Evolutionary conservation across 2,329 filamentous ascomycete species (phyloP).

Genomic region (Diaporthe australafricana): DNA sequence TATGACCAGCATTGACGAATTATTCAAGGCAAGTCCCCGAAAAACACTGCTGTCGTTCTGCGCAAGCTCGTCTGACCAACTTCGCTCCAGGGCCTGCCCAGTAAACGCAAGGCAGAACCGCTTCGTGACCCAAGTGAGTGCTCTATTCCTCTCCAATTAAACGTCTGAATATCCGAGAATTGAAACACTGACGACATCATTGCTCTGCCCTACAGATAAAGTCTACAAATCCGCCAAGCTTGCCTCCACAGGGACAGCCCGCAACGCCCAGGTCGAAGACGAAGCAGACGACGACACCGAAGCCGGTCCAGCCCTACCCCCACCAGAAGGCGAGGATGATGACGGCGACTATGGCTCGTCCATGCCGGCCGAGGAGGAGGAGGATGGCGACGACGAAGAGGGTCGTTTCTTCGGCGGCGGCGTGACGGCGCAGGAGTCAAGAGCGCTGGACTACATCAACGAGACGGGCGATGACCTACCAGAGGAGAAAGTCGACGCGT

Average conservation of each 20-base stretch:
- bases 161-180: too few relatives aligned
- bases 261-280: slow-evolving; percentile 57
- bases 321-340: slow-evolving; percentile 63
- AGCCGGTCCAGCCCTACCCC: slow-evolving; percentile 61
- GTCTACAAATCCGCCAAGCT: slow-evolving; percentile 73
- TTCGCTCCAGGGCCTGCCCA: slow-evolving; percentile 54
- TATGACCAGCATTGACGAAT: slow-evolving; percentile 70
- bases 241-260: slow-evolving; percentile 55
- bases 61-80: slow-evolving; percentile 24
- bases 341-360: slow-evolving; percentile 60
- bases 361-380: slow-evolving; percentile 58
- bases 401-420: slow-evolving; percentile 96
- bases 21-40: slow-evolving; percentile 62
- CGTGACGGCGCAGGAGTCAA: slow-evolving; percentile 81
- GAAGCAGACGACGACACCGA: slow-evolving; percentile 57
- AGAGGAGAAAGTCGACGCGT: slow-evolving; percentile 82
- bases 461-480: slow-evolving; percentile 58
- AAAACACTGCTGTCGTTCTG: not conserved
- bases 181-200: not conserved
- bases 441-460: slow-evolving; percentile 91
- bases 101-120: slow-evolving; percentile 74
- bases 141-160: slow-evolving; percentile 8
- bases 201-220: slow-evolving; percentile 56
- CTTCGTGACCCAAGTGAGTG: slow-evolving; percentile 71
- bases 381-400: slow-evolving; percentile 79